Conservation (phyloP, 257 asterid species). For the Solanum paucissectum region DNA sequence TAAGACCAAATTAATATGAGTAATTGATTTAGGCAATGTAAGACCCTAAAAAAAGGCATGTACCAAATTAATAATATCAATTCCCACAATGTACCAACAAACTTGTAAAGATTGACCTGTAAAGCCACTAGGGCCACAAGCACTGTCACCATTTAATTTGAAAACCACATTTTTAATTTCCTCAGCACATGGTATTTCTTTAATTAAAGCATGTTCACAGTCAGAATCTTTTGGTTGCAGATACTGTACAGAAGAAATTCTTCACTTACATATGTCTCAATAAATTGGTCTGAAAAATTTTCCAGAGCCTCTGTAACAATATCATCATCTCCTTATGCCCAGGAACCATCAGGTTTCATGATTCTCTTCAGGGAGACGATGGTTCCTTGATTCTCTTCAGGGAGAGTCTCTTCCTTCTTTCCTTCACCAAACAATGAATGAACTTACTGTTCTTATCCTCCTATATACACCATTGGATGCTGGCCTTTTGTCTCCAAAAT, state of each 20-base stretch:
- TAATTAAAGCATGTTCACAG: too few relatives aligned
- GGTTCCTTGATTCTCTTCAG: too few relatives aligned
- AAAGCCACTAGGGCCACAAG: not conserved
- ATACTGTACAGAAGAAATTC: too few relatives aligned
- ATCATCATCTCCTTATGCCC: too few relatives aligned
- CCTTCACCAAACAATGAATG: too few relatives aligned
- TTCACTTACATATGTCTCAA: not conserved
- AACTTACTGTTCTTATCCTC: too few relatives aligned
- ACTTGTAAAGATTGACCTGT: not conserved
- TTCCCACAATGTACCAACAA: not conserved
- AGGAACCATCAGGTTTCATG: too few relatives aligned
- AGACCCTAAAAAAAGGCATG: not conserved
- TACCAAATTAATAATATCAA: not conserved
- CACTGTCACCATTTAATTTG: not conserved
- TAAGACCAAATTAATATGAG: not conserved
- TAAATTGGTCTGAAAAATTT: not conserved
- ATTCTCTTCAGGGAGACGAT: too few relatives aligned
- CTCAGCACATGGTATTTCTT: not conserved
- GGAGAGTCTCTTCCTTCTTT: too few relatives aligned
- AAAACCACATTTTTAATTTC: too few relatives aligned
- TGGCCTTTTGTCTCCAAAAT: not conserved
- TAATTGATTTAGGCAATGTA: not conserved
- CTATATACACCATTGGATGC: not conserved
- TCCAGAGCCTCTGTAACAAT: too few relatives aligned
- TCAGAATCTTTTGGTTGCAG: not conserved